These are phyloP conservation scores for Dactylis glomerata DNA, from an alignment of 176 grass and related monocot species.

Conservation along the genomic window DNA sequence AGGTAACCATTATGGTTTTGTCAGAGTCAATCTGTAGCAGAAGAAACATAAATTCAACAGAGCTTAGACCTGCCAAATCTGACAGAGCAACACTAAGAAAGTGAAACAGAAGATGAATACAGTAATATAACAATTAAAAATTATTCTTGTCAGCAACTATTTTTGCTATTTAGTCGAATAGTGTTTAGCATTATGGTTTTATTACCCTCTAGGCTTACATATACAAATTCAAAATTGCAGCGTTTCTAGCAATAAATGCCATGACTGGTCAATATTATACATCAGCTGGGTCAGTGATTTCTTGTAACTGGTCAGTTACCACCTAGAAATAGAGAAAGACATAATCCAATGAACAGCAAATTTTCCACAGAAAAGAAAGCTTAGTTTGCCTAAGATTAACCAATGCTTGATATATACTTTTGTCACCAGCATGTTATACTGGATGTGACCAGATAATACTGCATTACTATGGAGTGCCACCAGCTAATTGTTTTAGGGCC, in stretches of 20 bases:
- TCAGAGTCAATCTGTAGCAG: conserved; percentile 57
- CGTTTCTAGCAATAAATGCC: background rate
- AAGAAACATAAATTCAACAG: background rate
- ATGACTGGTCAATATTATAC: background rate
- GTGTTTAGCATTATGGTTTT: background rate
- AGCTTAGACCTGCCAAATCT: background rate
- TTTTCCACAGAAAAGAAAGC: background rate
- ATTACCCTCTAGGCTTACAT: background rate
- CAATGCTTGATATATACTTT: background rate
- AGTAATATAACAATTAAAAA: background rate
- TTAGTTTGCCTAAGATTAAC: background rate
- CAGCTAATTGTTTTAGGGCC: background rate
- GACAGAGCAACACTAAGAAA: background rate
- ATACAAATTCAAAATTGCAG: background rate
- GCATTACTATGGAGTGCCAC: background rate
- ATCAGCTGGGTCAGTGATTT: background rate
- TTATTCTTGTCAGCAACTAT: background rate
- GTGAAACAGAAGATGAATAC: background rate
- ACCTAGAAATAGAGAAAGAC: background rate
- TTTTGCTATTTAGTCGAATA: background rate
- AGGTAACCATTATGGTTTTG: conserved; percentile 91
- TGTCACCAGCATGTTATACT: conserved; percentile 1
- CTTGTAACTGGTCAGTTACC: background rate
- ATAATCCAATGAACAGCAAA: background rate
- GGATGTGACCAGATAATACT: background rate